phyloP scores from a whole-genome alignment of 176 grass and related monocot genomes.

The maize (Zea mays) region DNA sequence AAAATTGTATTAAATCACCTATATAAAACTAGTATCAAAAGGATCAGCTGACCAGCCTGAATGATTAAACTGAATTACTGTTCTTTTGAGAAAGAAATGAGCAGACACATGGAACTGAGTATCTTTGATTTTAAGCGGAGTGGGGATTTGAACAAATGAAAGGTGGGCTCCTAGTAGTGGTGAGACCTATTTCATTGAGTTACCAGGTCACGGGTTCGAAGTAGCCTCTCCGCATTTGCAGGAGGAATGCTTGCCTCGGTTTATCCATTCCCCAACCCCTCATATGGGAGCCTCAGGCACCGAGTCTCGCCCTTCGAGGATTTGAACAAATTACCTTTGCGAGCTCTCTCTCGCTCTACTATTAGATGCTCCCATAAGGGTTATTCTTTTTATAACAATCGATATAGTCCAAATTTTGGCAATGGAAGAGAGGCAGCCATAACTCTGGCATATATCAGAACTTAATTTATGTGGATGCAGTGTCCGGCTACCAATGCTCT shows the following conservation, averaged over 20 bases:
- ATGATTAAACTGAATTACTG: neutral
- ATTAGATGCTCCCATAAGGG: neutral
- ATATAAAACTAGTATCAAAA: neutral
- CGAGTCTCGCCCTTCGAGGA: too few species aligned
- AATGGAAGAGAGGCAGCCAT: neutral
- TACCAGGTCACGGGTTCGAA: too few species aligned
- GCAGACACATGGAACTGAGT: neutral
- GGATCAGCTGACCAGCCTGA: neutral
- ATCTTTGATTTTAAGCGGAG: conserved; percentile 2
- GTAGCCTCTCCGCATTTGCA: too few species aligned
- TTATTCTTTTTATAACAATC: conserved; percentile 14
- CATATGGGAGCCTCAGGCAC: too few species aligned
- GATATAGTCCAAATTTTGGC: neutral
- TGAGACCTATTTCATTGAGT: too few species aligned
- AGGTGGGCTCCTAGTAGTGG: too few species aligned
- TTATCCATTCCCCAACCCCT: too few species aligned
- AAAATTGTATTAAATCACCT: neutral
- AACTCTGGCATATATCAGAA: neutral
- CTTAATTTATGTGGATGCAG: neutral
- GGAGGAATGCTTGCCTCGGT: too few species aligned
- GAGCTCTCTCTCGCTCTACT: neutral
- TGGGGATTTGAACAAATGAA: neutral
- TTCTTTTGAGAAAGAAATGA: neutral
- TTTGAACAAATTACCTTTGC: neutral
- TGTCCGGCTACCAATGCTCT: neutral